These are phyloP conservation scores for Lactifluus subvellereus DNA, from an alignment of 768 basidiomycete species.

Conservation along the genomic window DNA sequence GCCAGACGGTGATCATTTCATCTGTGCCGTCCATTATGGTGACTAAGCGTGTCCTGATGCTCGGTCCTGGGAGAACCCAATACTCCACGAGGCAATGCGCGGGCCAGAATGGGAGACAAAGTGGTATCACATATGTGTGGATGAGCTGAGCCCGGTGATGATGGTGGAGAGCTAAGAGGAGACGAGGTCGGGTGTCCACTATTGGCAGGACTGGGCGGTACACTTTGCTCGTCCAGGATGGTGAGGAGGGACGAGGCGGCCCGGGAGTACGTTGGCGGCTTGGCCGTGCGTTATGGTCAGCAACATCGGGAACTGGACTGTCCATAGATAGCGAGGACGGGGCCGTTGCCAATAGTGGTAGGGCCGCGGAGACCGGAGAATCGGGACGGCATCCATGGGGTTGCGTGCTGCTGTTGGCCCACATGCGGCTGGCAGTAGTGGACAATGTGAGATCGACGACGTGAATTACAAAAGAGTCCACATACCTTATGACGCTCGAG, in stretches of 20 bases:
- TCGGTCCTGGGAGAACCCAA: too few relatives aligned
- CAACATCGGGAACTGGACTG: background rate
- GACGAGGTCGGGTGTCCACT: constrained; percentile 4
- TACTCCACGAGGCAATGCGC: too few relatives aligned
- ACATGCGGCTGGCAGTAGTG: background rate
- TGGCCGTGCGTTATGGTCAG: background rate
- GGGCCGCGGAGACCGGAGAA: background rate
- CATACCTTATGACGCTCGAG: background rate
- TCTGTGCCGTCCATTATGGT: too few relatives aligned
- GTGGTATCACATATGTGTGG: too few relatives aligned
- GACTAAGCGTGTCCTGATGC: too few relatives aligned
- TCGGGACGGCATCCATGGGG: background rate
- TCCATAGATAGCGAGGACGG: background rate
- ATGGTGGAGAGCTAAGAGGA: constrained; percentile 19
- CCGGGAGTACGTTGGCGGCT: background rate
- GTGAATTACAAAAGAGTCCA: background rate
- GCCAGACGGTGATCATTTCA: too few relatives aligned
- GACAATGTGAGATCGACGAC: background rate
- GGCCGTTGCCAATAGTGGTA: background rate
- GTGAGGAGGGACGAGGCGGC: constrained; percentile 12
- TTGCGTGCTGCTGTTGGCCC: background rate
- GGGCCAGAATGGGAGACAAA: too few relatives aligned
- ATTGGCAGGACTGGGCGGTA: background rate
- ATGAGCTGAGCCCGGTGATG: constrained; percentile 1
- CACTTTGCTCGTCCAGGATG: background rate